Base-by-base conservation (phyloP, 441 rosid genomes). In the Capsella rubella region DNA sequence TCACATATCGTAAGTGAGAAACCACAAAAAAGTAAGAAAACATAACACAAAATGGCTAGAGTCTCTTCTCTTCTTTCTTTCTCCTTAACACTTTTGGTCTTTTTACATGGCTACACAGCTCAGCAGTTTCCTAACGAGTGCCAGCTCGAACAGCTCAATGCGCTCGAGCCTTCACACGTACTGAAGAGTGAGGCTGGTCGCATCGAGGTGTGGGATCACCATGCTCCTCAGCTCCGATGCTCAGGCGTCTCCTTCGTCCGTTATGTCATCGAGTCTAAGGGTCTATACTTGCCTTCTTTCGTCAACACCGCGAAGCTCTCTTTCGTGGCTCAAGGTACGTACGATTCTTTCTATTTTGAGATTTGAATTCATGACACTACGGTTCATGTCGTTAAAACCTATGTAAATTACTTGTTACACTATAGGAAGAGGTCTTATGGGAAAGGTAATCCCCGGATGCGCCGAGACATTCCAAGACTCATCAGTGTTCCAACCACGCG, bases 381-480 rank as follows among this genome's bases (percentile, higher is more conserved):
- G 13, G 43, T 10, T 39, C 43, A 39, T 39, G 14, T 39, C 14
- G 3, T 35, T 35, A 8, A 21, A 21, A 21, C 25, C 31, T 29
- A 31, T 31, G 34, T 31, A 31, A 31, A 31, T 31, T 21, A 21
- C 25, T 21, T 21, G 25, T 21, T 21, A 21, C 25, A 21, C 25
- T 53, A 27, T 77, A 89, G 95, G 93, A 39, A 71, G 47, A 34
- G 92, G 94, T 39, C 39, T 85, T 3, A 51, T 65, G 32, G 89
- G 91, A 1, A 59, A 58, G 16, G 60, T 84, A 59, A 51, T 86
- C 57, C 83, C 93, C 0, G 96, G 93, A 27, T 92, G 93, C 39
- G 87, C 96, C n/a, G 96, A 86, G 82, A 89, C 96, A 5, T 89
- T 50, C 85, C 88, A 87, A 60, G 87, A 87, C n/a, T 73, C 89